Evolutionary conservation across 176 grass and related monocot genomes (phyloP), one percentile per base, ranked within the genome.

Genomic region (Paspalum notatum): DNA sequence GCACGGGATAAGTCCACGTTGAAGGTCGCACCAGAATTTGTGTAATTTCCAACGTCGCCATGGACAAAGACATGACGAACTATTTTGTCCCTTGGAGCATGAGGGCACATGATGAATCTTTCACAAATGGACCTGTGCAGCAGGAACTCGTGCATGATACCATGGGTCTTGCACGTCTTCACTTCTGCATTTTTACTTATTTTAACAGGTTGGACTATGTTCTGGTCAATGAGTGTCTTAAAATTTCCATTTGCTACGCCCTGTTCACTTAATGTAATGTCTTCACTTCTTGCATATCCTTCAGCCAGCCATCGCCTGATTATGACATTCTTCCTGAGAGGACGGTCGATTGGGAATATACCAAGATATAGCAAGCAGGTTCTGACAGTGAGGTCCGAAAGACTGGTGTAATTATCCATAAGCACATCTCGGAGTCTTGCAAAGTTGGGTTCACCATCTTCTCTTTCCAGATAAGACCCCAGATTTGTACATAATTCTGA

Each of bases 281-380:
- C 20, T 4, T 48, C 8, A n/a, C 60, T 65, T 50, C 3, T 10
- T 43, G 50, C n/a, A 13, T 80, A 80, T 14, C 78, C 78, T 80
- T 80, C 77, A 27, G 77, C 77, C 2, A 68, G 5, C 50, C 77
- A 80, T 7, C 77, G 63, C 50, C 64, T 80, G 13, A 57, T 44
- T 56, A 80, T 9, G 4, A 16, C 21, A 0, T 68, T 68, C 77
- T 15, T 80, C 50, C 2, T 80, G 8, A 68, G 49, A 1, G 20
- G 49, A 2, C 21, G 63, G 3, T 20, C 38, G 2, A 4, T 68
- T 0, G 77, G 63, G 13, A 55, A 68, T 22, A 68, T 18, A 44
- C 77, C 3, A 4, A 66, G 37, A 25, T 66, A 80, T 7, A 80
- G 21, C 63, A 68, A 80, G 38, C 63, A 68, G 4, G 63, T 12